phyloP scores from a whole-genome alignment of 2,329 filamentous ascomycete genomes.

The Plectosphaerella sp. region DNA sequence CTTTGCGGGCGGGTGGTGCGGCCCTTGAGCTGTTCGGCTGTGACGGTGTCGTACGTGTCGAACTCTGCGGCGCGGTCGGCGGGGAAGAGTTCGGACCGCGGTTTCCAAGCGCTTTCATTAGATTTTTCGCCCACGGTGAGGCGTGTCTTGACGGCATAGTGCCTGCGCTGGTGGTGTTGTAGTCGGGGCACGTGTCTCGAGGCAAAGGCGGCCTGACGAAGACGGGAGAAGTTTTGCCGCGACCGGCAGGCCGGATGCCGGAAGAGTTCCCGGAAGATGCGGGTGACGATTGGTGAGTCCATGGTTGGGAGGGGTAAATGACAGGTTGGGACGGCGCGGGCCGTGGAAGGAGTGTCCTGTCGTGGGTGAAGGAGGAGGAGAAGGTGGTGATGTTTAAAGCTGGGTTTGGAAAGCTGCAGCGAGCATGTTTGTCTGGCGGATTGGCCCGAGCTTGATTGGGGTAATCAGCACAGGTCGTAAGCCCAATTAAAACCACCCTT shows the following conservation, averaged over 20 bases:
- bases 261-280: constrained; percentile 83
- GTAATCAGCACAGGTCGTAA: not conserved
- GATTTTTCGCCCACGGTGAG: constrained; percentile 22
- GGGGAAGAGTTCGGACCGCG: constrained; percentile 70
- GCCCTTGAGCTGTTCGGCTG: constrained; percentile 69
- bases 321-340: not conserved
- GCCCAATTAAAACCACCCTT: not conserved
- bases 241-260: constrained; percentile 64
- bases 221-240: constrained; percentile 28
- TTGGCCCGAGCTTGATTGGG: not conserved
- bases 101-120: constrained; percentile 78
- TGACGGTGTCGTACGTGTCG: constrained; percentile 76
- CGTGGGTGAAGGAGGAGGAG: constrained; percentile 2
- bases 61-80: constrained; percentile 78
- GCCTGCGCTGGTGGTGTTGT: constrained; percentile 21
- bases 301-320: constrained; percentile 41
- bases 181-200: constrained; percentile 11
- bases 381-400: not conserved
- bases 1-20: constrained; percentile 73
- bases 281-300: constrained; percentile 76
- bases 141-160: constrained; percentile 13
- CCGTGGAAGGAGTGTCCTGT: not conserved
- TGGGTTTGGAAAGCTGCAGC: not conserved
- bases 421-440: not conserved
- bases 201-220: constrained; percentile 16